These are phyloP conservation scores for Hypoxylon sp. DNA, from an alignment of 2,329 filamentous ascomycete genomes.

Conservation along the genomic window DNA sequence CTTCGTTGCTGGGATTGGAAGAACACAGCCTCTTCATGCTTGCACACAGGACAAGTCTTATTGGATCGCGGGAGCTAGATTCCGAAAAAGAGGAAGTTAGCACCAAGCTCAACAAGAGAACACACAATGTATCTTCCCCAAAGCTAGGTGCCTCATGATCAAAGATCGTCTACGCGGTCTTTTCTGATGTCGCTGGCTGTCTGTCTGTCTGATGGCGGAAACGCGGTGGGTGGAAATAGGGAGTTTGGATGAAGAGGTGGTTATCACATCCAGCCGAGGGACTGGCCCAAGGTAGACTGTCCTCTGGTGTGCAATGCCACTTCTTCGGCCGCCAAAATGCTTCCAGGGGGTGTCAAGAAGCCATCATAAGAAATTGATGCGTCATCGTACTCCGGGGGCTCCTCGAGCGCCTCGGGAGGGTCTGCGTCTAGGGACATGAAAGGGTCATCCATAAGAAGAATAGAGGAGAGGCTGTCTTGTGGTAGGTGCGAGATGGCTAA, in stretches of 20 bases:
- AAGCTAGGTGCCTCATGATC: slow-evolving; percentile 45
- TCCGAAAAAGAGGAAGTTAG: slow-evolving; percentile 57
- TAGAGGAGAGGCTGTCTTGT: slow-evolving; percentile 44
- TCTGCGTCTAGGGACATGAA: slow-evolving; percentile 47
- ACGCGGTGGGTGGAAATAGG: neutral
- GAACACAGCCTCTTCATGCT: slow-evolving; percentile 92
- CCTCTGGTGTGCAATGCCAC: neutral
- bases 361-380: slow-evolving; percentile 27
- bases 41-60: slow-evolving; percentile 87
- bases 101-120: slow-evolving; percentile 52
- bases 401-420: slow-evolving; percentile 51
- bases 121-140: slow-evolving; percentile 47
- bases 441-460: slow-evolving; percentile 42
- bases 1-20: slow-evolving; percentile 99
- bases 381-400: slow-evolving; percentile 46
- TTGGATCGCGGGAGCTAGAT: slow-evolving; percentile 90
- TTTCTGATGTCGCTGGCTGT: slow-evolving; percentile 29
- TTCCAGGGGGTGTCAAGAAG: neutral
- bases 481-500: slow-evolving; percentile 27
- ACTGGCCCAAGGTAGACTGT: neutral
- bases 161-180: slow-evolving; percentile 16
- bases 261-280: neutral
- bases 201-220: slow-evolving; percentile 33
- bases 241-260: neutral
- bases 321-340: neutral